phyloP scores from a whole-genome alignment of 805 yeast genomes.

The Peterozyma xylosa region DNA sequence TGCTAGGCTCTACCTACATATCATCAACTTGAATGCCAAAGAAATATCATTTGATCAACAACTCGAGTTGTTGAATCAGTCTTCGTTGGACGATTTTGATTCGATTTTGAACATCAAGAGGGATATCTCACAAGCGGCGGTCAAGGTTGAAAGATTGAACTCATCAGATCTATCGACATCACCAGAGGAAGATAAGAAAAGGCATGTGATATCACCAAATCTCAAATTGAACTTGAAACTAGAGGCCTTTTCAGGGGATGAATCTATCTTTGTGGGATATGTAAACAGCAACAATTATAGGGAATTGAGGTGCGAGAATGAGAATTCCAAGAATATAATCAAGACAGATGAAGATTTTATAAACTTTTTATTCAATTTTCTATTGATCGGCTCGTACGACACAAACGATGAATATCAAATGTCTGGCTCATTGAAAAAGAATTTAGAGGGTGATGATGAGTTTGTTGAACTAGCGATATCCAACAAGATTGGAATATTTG shows the following conservation, averaged over 20 bases:
- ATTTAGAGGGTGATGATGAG: neutral
- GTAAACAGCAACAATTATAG: neutral
- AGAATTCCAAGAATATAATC: neutral
- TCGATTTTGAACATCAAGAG: too few species aligned
- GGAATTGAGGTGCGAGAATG: neutral
- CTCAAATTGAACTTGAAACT: neutral
- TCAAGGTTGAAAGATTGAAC: neutral
- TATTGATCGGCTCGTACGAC: neutral
- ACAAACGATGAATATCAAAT: neutral
- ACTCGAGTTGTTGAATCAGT: neutral
- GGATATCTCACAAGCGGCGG: neutral
- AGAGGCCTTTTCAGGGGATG: neutral
- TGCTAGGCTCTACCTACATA: neutral
- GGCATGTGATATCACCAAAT: neutral
- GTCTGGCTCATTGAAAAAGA: neutral
- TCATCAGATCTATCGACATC: neutral
- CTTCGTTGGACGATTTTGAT: too few species aligned
- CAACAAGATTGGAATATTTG: constrained; percentile 1
- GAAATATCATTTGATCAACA: neutral
- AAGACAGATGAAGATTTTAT: constrained; percentile 1
- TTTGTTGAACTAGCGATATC: neutral
- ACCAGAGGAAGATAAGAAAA: neutral
- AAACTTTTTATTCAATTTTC: neutral
- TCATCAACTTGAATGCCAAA: neutral
- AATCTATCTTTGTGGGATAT: neutral